Evolutionary conservation across 2,329 filamentous ascomycete genomes (phyloP).

Genomic region (Ophiostoma sp.): DNA sequence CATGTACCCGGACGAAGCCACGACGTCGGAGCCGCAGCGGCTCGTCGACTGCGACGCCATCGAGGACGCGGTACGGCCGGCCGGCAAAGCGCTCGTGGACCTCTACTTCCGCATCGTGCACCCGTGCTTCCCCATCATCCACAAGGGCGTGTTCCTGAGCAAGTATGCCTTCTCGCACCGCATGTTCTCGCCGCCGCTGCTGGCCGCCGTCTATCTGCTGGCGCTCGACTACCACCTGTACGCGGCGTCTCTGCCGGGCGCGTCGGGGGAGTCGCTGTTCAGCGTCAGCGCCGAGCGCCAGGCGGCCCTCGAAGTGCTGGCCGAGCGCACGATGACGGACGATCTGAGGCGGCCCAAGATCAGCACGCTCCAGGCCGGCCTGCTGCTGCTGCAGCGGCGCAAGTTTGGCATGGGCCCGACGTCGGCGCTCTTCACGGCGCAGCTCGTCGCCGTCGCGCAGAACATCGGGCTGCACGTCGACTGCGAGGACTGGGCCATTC

Average conservation of each 20-base stretch:
- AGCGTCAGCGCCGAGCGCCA: slow-evolving; percentile 9
- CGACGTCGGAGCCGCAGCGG: slow-evolving; percentile 37
- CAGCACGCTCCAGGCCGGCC: slow-evolving; percentile 70
- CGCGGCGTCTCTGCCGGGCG: slow-evolving; percentile 8
- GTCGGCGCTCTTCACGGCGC: slow-evolving; percentile 78
- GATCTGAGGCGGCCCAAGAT: slow-evolving; percentile 83
- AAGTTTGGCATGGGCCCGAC: slow-evolving; percentile 57
- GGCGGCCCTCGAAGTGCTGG: slow-evolving; percentile 10
- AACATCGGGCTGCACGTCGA: slow-evolving; percentile 86
- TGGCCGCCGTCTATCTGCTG: slow-evolving; percentile 77
- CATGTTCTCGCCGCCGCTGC: slow-evolving; percentile 68
- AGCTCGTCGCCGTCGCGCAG: slow-evolving; percentile 78
- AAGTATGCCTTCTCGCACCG: slow-evolving; percentile 68
- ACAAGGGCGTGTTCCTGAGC: slow-evolving; percentile 73
- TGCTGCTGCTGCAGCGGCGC: slow-evolving; percentile 63
- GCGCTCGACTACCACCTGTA: slow-evolving; percentile 47
- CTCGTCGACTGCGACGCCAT: slow-evolving; percentile 39
- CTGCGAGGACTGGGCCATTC: slow-evolving; percentile 80
- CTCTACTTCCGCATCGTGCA: slow-evolving; percentile 77
- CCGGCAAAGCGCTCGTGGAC: slow-evolving; percentile 55
- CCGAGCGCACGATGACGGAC: slow-evolving; percentile 13
- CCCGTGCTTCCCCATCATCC: slow-evolving; percentile 73
- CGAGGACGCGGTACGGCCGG: slow-evolving; percentile 4
- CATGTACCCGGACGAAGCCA: slow-evolving; percentile 35
- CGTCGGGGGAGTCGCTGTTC: neutral